These are phyloP conservation scores for Termitomyces sp. DNA, from an alignment of 768 basidiomycete genomes.

Conservation along the genomic window DNA sequence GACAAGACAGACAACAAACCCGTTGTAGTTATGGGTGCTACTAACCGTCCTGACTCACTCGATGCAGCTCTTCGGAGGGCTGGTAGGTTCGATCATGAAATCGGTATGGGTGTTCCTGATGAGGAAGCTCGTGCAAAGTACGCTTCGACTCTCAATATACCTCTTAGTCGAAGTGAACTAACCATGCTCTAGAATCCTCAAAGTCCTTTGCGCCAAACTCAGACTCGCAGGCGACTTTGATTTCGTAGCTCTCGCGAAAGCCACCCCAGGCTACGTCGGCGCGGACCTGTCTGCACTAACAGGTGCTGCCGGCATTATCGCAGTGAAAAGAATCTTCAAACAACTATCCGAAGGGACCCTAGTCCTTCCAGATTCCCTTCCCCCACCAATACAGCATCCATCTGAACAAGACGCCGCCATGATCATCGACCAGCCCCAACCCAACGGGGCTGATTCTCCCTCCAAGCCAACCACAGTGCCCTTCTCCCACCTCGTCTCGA, in stretches of 20 bases:
- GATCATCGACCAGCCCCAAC: conserved; percentile 33
- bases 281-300: conserved; percentile 90
- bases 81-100: conserved; percentile 96
- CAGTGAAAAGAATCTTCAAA: conserved; percentile 94
- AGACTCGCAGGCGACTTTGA: conserved; percentile 87
- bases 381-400: conserved; percentile 10
- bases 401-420: conserved; percentile 36
- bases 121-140: conserved; percentile 88
- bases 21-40: conserved; percentile 93
- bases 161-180: neutral
- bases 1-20: conserved; percentile 91
- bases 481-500: conserved; percentile 30
- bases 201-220: conserved; percentile 80
- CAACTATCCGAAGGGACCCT: conserved; percentile 66
- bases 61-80: conserved; percentile 92
- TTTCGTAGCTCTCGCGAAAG: conserved; percentile 80
- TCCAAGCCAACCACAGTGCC: conserved; percentile 4
- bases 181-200: conserved; percentile 57
- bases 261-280: conserved; percentile 96
- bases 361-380: conserved; percentile 42
- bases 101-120: conserved; percentile 96
- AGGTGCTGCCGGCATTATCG: conserved; percentile 91
- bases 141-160: conserved; percentile 16
- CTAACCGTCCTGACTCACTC: conserved; percentile 92
- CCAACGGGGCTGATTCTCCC: conserved; percentile 3